Evolutionary conservation across 768 basidiomycete species (phyloP), one percentile per base, ranked within the genome.

Genomic region (Lepiota venenata): DNA sequence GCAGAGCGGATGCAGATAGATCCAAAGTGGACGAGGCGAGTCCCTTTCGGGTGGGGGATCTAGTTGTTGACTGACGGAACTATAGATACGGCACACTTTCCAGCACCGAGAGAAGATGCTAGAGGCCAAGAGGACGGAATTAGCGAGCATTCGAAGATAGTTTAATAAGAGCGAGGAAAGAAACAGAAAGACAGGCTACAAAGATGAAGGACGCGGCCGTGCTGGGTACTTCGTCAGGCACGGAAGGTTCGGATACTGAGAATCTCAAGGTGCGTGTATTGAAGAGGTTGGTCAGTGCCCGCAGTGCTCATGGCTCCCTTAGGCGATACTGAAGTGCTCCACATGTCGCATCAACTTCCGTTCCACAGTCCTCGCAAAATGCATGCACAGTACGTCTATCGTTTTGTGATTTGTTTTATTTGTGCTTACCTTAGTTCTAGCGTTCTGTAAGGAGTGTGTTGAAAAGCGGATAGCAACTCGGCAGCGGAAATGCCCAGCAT

Each of bases 401-500:
- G n/a, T 20, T 50, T 42, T n/a, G 27, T 42, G 43, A 47, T 9
- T 44, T 42, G 7, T 39, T 14, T 29, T 44, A 2, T n/a, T 8
- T 25, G 20, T 46, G 56, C 44, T 55, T 15, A 45, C 38, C 32
- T 36, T 40, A 16, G n/a, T 29, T 51, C 9, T 59, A 93, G 93
- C 92, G 0, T 95, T 95, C 71, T 92, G 91, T 70, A 87, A 84
- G 69, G 66, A 76, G 51, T 97, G 88, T 65, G 79, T 98, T 32
- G 94, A 97, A 58, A 76, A 85, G n/a, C 87, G 96, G 39, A 79
- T 98, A 60, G 71, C 87, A 22, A 93, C 90, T 14, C 84, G 95
- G 55, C 94, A 97, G 66, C 86, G 95, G 22, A 95, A 95, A 68
- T 98, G 95, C 71, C 94, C 94, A 20, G 85, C 88, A 5, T 98